Conservation (phyloP, 176 grass and related monocot species). For the Ensete glaucum region DNA sequence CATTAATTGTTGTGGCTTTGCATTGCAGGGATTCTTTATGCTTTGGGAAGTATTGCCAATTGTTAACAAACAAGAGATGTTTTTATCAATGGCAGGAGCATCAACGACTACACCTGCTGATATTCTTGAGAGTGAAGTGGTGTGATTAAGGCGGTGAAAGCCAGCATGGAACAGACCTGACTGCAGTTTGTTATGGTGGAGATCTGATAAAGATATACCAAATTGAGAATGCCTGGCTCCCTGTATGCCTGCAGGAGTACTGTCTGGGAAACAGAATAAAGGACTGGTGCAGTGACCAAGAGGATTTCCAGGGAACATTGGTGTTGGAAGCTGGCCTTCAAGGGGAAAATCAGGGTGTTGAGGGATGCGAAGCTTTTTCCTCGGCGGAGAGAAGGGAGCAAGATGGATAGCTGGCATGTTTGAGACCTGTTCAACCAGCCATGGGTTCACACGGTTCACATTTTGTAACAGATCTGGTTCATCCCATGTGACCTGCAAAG, state of each 20-base stretch:
- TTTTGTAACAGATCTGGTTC: constrained; percentile 97
- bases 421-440: constrained; percentile 87
- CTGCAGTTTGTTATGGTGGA: constrained; percentile 70
- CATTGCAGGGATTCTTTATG: constrained; percentile 46
- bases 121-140: constrained; percentile 35
- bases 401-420: constrained; percentile 70
- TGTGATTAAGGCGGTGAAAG: constrained; percentile 40
- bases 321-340: constrained; percentile 35
- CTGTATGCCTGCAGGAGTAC: constrained; percentile 97
- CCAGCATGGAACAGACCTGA: constrained; percentile 41
- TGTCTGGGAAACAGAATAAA: constrained; percentile 61
- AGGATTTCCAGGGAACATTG: constrained; percentile 48
- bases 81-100: constrained; percentile 37
- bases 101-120: constrained; percentile 44
- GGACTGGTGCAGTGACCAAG: constrained; percentile 33
- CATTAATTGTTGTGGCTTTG: constrained; percentile 52
- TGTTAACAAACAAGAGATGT: constrained; percentile 71
- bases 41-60: constrained; percentile 55
- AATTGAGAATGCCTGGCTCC: constrained; percentile 99
- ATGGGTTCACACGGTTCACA: constrained; percentile 89
- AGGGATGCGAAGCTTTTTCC: constrained; percentile 72
- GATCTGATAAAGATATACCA: constrained; percentile 78
- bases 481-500: constrained; percentile 80
- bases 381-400: constrained; percentile 66
- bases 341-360: constrained; percentile 48